Base-by-base conservation (phyloP, 163 green algal genomes). In the Trebouxia gelatinosa region DNA sequence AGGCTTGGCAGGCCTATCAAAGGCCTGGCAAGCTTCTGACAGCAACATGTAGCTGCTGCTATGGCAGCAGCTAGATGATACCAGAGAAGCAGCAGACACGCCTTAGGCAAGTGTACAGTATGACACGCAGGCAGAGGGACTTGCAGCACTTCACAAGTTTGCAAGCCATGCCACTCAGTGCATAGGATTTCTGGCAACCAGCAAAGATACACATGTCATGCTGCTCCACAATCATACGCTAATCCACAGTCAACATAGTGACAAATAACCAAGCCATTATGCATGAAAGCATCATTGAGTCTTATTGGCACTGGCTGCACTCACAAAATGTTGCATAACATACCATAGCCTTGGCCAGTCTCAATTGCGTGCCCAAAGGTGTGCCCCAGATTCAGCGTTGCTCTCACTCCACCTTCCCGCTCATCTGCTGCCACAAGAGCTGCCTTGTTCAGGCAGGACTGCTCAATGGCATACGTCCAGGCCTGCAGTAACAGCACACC, bases 361-460 rank as follows among this genome's bases (percentile, higher is more conserved):
- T 98, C 94, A 35, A 98, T 97, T 23, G 94, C 95, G 80, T 98
- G 96, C 0, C 96, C 96, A 86, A 99, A 99, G 3, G 96, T 99
- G 90, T 99, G 96, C 1, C 96, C 96, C 35, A 99, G 88, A 87
- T 99, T 99, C 65, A 99, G 91, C 0, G 93, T 98, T 28, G 96
- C 96, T 7, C 96, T 89, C 66, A 99, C 80, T 23, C 95, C 95
- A 26, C 89, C 90, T 87, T 99, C 96, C 46, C 85, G 88, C 86
- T 99, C 96, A 83, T 99, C 96, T 16, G 86, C 87, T 1, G 90
- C 92, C 34, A 99, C 96, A 16, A 99, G 91, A 74, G 94, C 91
- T 0, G 95, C 92, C 89, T 99, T 99, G 92, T 98, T 98, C 70
- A 97, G 86, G 86, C 96, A 99, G 0, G 92, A 98, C 9, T 93